Evolutionary conservation across 768 basidiomycete species (phyloP).

Genomic region (Auriculariales sp.): DNA sequence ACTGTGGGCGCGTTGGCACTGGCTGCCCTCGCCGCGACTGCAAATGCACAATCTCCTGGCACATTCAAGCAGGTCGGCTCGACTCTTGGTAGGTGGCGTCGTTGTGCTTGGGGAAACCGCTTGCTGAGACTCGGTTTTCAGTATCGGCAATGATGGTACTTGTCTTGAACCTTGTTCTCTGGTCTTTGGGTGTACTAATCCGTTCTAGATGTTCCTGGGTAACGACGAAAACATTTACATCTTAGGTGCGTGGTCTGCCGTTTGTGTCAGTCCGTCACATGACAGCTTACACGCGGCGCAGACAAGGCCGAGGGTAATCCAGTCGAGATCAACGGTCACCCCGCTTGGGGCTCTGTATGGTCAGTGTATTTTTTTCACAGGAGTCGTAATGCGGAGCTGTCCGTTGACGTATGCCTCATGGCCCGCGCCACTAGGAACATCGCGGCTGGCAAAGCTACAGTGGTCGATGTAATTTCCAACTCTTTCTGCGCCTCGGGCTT

Average conservation of each 20-base stretch:
- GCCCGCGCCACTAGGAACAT: conserved; percentile 35
- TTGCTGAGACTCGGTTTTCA: neutral
- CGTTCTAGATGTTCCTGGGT: conserved; percentile 61
- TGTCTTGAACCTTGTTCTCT: neutral
- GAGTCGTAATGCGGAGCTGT: neutral
- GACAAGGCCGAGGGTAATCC: conserved; percentile 80
- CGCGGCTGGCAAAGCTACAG: conserved; percentile 34
- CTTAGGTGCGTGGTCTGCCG: conserved; percentile 16
- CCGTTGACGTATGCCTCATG: too few relatives aligned
- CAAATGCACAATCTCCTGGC: conserved; percentile 16
- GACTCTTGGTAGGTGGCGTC: conserved; percentile 35
- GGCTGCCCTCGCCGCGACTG: neutral
- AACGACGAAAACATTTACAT: conserved; percentile 74
- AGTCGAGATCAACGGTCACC: conserved; percentile 47
- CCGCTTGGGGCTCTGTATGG: conserved; percentile 67
- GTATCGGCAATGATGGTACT: neutral
- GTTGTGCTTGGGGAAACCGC: neutral
- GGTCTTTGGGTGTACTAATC: neutral
- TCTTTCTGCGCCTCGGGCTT: conserved; percentile 31
- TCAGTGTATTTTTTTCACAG: conserved; percentile 13
- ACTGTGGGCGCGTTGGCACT: neutral
- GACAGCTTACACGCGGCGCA: neutral
- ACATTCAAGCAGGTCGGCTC: conserved; percentile 55
- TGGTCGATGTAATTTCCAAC: conserved; percentile 24
- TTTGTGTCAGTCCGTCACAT: neutral